These are phyloP conservation scores for Aspergillus flavus DNA, from an alignment of 2,329 filamentous ascomycete genomes.

Conservation along the genomic window DNA sequence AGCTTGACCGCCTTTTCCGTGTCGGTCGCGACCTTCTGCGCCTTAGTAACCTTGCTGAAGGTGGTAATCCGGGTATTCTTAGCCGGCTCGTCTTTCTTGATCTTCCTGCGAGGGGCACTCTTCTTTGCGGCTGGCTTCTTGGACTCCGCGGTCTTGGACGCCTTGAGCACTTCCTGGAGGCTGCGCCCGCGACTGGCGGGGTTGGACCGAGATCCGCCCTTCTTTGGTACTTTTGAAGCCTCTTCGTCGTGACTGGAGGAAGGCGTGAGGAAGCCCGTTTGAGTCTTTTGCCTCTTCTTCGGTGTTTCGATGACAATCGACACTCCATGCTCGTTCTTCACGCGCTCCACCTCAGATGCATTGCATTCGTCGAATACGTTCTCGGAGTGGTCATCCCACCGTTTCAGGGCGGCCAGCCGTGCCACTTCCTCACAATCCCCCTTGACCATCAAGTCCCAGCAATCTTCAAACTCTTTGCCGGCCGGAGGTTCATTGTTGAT, in stretches of 20 bases:
- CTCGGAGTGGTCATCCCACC: conserved; percentile 56
- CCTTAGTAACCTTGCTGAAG: conserved; percentile 39
- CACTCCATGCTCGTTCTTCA: conserved; percentile 41
- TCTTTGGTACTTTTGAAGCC: conserved; percentile 25
- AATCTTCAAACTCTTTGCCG: conserved; percentile 82
- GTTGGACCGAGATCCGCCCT: conserved; percentile 26
- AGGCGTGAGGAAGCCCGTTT: conserved; percentile 45
- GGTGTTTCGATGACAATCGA: conserved; percentile 45
- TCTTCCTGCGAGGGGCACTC: conserved; percentile 23
- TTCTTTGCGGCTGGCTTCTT: conserved; percentile 29
- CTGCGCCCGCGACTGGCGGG: conserved; percentile 34
- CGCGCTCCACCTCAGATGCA: conserved; percentile 48
- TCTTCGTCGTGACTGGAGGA: conserved; percentile 45
- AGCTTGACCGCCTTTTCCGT: conserved; percentile 27
- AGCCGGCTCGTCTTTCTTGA: conserved; percentile 28
- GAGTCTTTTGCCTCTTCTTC: conserved; percentile 37
- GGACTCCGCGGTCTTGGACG: conserved; percentile 13
- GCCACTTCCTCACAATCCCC: conserved; percentile 90
- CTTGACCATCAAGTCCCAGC: conserved; percentile 88
- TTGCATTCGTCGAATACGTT: conserved; percentile 48
- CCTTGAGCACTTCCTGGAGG: conserved; percentile 29
- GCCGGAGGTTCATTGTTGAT: conserved; percentile 87
- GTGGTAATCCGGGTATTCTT: conserved; percentile 34
- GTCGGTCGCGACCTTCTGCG: conserved; percentile 22
- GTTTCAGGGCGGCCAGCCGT: conserved; percentile 63